These are phyloP conservation scores for Phytophthora melonis DNA, from an alignment of 352 stramenopile species.

Conservation along the genomic window DNA sequence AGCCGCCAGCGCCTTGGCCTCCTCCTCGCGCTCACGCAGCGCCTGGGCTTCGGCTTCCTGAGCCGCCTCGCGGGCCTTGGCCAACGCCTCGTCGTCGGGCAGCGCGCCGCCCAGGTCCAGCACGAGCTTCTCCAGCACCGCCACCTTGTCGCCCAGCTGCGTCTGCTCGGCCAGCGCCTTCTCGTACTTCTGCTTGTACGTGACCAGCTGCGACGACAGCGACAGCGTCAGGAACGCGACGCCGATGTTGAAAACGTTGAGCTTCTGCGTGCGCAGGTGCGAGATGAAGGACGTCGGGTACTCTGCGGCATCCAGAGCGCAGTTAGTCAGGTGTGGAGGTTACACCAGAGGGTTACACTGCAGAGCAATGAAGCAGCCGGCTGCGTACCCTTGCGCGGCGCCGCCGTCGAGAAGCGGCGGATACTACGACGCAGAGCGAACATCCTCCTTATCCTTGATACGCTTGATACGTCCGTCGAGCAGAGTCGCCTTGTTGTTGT, in stretches of 20 bases:
- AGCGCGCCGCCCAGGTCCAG: constrained; percentile 65
- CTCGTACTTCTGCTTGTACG: constrained; percentile 75
- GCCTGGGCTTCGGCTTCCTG: constrained; percentile 52
- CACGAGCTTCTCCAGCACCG: constrained; percentile 71
- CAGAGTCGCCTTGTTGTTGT: background rate
- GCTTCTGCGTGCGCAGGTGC: constrained; percentile 79
- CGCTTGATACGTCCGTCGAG: background rate
- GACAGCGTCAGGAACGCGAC: constrained; percentile 86
- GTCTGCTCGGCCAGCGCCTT: constrained; percentile 46
- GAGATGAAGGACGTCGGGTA: constrained; percentile 88
- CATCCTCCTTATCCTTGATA: constrained; percentile 23
- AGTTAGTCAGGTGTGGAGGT: background rate
- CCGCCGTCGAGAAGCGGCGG: constrained; percentile 52
- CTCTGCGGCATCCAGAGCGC: constrained; percentile 36
- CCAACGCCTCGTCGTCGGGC: constrained; percentile 63
- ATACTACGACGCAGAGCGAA: constrained; percentile 43
- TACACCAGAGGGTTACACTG: background rate
- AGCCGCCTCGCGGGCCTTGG: constrained; percentile 49
- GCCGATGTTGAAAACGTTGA: constrained; percentile 90
- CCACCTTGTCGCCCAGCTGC: constrained; percentile 57
- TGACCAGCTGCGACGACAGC: constrained; percentile 85
- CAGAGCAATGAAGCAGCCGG: no score
- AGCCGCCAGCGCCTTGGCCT: constrained; percentile 47
- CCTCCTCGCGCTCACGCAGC: constrained; percentile 43
- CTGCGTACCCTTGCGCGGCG: constrained; percentile 50